These are phyloP conservation scores for Limonium bicolor DNA, from an alignment of 148 eudicot genomes.

Conservation along the genomic window DNA sequence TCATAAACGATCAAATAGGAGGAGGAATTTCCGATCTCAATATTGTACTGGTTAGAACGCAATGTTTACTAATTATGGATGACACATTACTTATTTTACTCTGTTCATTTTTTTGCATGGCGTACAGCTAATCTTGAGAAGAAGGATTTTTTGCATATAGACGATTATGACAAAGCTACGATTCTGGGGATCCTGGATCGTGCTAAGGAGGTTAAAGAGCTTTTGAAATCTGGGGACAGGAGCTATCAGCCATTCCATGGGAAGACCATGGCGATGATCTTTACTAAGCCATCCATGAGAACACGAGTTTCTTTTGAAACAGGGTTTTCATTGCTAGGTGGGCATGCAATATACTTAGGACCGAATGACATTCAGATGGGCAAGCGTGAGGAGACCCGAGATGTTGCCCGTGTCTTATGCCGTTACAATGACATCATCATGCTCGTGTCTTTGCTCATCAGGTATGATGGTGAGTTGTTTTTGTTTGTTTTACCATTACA, in stretches of 20 bases:
- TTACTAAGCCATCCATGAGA: conserved; percentile 98
- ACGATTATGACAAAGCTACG: conserved; percentile 78
- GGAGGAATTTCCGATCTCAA: no score
- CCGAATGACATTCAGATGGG: conserved; percentile 99
- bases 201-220: conserved; percentile 79
- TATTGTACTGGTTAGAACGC: no score
- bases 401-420: conserved; percentile 87
- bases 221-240: conserved; percentile 78
- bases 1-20: no score
- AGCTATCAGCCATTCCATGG: conserved; percentile 84
- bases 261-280: conserved; percentile 95
- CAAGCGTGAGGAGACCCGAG: conserved; percentile 97
- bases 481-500: neutral
- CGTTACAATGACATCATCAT: conserved; percentile 91
- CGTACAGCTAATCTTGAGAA: conserved; percentile 45
- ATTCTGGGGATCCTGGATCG: conserved; percentile 70
- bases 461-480: conserved; percentile 46
- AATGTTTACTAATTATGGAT: no score
- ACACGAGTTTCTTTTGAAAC: conserved; percentile 98
- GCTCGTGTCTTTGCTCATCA: conserved; percentile 99
- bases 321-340: conserved; percentile 88
- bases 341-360: conserved; percentile 90
- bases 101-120: no score
- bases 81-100: no score
- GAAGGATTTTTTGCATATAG: conserved; percentile 82